These are phyloP conservation scores for Thamnidium elegans DNA, from an alignment of 192 early-diverging fungal species.

Conservation along the genomic window DNA sequence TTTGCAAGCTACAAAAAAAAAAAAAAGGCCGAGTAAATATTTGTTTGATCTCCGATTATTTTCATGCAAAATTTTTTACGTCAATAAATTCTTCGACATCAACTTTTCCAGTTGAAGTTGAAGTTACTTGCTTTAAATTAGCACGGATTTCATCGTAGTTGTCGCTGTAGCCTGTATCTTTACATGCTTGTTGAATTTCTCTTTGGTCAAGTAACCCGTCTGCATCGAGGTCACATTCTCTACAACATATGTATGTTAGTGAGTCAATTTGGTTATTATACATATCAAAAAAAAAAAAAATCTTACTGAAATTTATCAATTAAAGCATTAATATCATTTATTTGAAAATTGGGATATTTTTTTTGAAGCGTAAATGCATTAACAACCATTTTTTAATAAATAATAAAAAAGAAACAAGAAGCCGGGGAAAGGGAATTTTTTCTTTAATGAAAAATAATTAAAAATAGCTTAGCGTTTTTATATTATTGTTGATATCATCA, in stretches of 20 bases:
- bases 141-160: slow-evolving; percentile 74
- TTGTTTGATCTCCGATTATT: not conserved
- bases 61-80: slow-evolving; percentile 39
- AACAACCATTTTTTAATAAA: slow-evolving; percentile 39
- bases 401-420: not conserved
- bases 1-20: slow-evolving; percentile 41
- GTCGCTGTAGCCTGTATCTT: slow-evolving; percentile 61
- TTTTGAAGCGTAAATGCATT: slow-evolving; percentile 52
- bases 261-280: slow-evolving; percentile 5
- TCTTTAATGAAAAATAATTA: not conserved
- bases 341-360: slow-evolving; percentile 48
- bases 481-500: slow-evolving; percentile 2
- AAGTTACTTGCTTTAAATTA: slow-evolving; percentile 64
- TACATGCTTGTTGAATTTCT: slow-evolving; percentile 60
- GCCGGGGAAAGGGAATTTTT: not conserved
- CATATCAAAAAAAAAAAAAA: not conserved
- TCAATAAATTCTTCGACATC: slow-evolving; percentile 81
- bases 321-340: slow-evolving; percentile 49
- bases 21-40: not conserved
- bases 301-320: slow-evolving; percentile 53
- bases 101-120: slow-evolving; percentile 65
- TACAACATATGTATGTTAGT: slow-evolving; percentile 29
- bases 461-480: not conserved
- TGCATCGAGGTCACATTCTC: slow-evolving; percentile 61
- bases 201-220: slow-evolving; percentile 69